These are phyloP conservation scores for Aureobasidium sp. DNA, from an alignment of 2,329 filamentous ascomycete genomes.

Conservation along the genomic window DNA sequence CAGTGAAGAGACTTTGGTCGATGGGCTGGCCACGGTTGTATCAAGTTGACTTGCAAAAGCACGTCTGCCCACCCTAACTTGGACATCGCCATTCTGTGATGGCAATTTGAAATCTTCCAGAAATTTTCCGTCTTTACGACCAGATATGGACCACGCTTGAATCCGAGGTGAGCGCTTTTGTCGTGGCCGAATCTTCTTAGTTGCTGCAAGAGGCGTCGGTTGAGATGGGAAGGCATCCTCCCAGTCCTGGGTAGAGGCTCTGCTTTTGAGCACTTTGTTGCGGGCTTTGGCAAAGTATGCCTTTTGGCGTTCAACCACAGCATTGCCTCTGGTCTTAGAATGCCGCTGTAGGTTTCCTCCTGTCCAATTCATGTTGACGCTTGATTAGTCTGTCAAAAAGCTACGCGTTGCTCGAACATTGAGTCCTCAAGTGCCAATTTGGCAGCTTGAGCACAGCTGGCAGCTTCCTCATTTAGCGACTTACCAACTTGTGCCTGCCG, in stretches of 20 bases:
- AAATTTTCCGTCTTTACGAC: background rate
- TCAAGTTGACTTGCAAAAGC: constrained; percentile 27
- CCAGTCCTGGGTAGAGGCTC: constrained; percentile 4
- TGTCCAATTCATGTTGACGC: constrained; percentile 42
- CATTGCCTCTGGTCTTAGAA: constrained; percentile 30
- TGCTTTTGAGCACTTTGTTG: constrained; percentile 24
- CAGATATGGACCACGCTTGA: background rate
- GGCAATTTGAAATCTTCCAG: background rate
- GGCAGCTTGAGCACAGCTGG: too few species aligned
- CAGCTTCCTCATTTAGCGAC: background rate
- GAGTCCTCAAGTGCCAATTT: too few species aligned
- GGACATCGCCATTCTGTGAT: constrained; percentile 20
- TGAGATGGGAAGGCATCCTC: background rate
- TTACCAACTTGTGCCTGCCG: background rate
- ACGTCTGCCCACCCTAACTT: constrained; percentile 28
- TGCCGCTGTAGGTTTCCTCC: constrained; percentile 38
- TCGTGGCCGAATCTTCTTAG: background rate
- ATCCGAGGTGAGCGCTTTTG: background rate
- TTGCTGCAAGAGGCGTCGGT: background rate
- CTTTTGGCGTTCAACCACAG: constrained; percentile 36
- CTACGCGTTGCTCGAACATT: too few species aligned
- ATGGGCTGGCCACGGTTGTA: constrained; percentile 6
- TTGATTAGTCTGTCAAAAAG: too few species aligned
- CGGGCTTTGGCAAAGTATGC: constrained; percentile 41
- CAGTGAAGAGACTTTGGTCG: background rate